These are phyloP conservation scores for Heliosperma pusillum DNA, from an alignment of 148 eudicot genomes.

Conservation along the genomic window DNA sequence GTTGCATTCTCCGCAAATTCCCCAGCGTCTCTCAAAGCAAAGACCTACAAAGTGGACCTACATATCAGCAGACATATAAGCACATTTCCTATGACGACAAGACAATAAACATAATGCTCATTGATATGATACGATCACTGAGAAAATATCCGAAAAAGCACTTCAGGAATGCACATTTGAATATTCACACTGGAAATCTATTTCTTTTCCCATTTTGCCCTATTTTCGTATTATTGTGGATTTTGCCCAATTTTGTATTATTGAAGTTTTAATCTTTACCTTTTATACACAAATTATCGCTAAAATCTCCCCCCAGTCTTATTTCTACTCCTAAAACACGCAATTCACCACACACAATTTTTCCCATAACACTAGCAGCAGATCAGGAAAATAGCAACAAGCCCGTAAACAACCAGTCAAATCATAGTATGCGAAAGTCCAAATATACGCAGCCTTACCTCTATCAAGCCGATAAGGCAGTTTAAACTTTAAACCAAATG, in stretches of 20 bases:
- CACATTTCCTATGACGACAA: not conserved
- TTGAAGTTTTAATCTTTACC: no score
- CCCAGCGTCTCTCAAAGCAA: slow-evolving; percentile 91
- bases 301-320: no score
- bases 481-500: not conserved
- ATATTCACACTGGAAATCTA: not conserved
- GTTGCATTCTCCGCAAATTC: slow-evolving; percentile 84
- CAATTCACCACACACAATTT: not conserved
- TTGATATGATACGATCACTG: not conserved
- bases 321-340: no score
- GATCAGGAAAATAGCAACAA: not conserved
- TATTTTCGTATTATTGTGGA: no score
- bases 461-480: not conserved
- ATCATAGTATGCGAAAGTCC: not conserved
- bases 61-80: slow-evolving; percentile 17
- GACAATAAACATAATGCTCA: not conserved
- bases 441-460: not conserved
- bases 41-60: slow-evolving; percentile 55
- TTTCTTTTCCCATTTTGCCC: no score
- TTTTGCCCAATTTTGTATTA: no score
- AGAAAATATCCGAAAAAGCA: not conserved
- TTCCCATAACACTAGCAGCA: not conserved
- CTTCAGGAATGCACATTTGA: not conserved
- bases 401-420: not conserved
- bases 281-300: no score